Base-by-base conservation (phyloP, 2,329 filamentous ascomycete genomes). In the Exophiala mesophila region DNA sequence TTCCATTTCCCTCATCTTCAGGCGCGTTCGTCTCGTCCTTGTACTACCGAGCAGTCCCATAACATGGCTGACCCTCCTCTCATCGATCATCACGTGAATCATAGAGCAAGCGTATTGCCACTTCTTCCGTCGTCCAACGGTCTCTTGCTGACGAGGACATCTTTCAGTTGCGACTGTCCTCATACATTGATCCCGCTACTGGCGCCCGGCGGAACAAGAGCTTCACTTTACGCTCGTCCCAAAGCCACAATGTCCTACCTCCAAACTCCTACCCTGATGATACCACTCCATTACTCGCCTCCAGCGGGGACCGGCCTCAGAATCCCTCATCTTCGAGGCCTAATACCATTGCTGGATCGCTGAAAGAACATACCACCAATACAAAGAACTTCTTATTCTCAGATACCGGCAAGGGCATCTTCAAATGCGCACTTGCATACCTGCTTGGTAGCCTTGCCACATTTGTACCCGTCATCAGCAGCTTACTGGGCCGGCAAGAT, bases 401-500 rank as follows among this genome's bases (percentile, higher is more conserved):
- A 0, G 80, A 83, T 23, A 81, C 77, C 23, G 89, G 88, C 4
- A 82, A 82, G 45, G 84, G 82, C 28, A 85, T 95, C 39, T 69
- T 96, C 57, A 96, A 96, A 66, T 96, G 88, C 69, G 89, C 88
- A 21, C 66, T 96, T 48, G 90, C 89, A 32, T 96, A 96, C 65
- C 69, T 94, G 3, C 65, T 96, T 23, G 90, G 86, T 13, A 94
- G 86, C 54, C 70, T 94, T 63, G 88, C 83, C 24, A 96, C 89
- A 0, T 92, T 95, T 56, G 81, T 87, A 49, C 77, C 82, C 2
- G 74, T 76, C 2, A 72, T 95, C 42, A 82, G 88, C 12, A 68
- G 73, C 5, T 77, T 88, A 43, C 71, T 96, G 12, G 90, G 90
- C 8, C 74, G 82, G 50, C 84, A 88, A 59, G 89, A 95, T 65